Base-by-base conservation (phyloP, 768 basidiomycete species). In the Mrakia gelida region DNA sequence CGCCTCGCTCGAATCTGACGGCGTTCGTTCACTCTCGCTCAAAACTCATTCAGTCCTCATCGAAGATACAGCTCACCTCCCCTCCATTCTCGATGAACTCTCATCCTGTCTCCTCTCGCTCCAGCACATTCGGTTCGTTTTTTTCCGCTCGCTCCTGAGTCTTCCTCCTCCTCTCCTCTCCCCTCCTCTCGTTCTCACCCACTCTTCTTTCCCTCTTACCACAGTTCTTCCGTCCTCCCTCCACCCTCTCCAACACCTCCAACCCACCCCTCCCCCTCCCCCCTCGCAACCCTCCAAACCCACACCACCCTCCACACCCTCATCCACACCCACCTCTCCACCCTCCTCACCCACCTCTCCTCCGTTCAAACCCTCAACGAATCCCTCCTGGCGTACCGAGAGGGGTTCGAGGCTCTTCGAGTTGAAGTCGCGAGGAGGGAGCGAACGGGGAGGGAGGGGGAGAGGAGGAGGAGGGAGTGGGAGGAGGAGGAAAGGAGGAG, bases 21-120 rank as follows among this genome's bases (percentile, higher is more conserved):
- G n/a, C n/a, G n/a, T n/a, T n/a, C n/a, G n/a, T n/a, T n/a, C n/a
- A n/a, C n/a, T n/a, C n/a, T n/a, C n/a, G n/a, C n/a, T n/a, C n/a
- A n/a, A n/a, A n/a, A n/a, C n/a, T n/a, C n/a, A n/a, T n/a, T n/a
- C 30, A 73, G 73, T 73, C 9, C 32, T 73, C 10, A 59, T 73
- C 34, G 73, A 73, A 26, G 73, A 73, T 34, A 73, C 73, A 11
- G 73, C 73, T 59, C 73, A 73, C 26, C 56, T 73, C 3, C 73
- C 73, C 1, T 62, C 41, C 18, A 34, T 73, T 18, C 32, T 73
- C n/a, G 41, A 73, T 0, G 73, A 73, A 10, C 32, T 73, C 28
- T 26, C 54, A 13, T 56, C 73, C 4, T 56, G 73, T 54, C 15
- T 73, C 28, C 30, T 73, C 15, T 62, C 56, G n/a, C 28, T 73